Conservation (phyloP, 345 rosid species). For the Kernera saxatilis region DNA sequence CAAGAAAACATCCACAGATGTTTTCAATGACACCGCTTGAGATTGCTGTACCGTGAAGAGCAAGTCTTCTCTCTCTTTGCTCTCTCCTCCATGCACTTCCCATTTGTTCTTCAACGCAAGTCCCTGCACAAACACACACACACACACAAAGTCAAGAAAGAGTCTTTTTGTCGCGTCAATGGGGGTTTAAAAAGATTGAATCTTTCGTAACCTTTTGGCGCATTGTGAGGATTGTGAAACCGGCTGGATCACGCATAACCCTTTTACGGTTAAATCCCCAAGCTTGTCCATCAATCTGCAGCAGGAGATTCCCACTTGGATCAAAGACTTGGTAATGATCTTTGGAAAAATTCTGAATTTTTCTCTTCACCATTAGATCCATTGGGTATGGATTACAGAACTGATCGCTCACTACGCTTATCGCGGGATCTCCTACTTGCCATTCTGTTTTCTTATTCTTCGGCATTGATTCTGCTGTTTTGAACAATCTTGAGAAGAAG, state of each 20-base stretch:
- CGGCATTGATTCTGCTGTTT: conserved; percentile 18
- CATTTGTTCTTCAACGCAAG: conserved; percentile 44
- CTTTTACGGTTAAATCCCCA: conserved; percentile 54
- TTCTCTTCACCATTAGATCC: conserved; percentile 57
- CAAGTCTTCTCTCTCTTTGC: conserved; percentile 29
- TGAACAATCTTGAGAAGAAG: background rate
- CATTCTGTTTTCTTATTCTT: conserved; percentile 29
- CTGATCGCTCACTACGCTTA: conserved; percentile 49
- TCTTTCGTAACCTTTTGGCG: conserved; percentile 46
- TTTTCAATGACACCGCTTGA: conserved; percentile 51
- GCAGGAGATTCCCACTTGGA: conserved; percentile 54
- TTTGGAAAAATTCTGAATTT: conserved; percentile 39
- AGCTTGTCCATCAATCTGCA: conserved; percentile 56
- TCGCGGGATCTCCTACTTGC: conserved; percentile 37
- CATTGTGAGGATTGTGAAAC: conserved; percentile 59
- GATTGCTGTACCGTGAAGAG: conserved; percentile 46
- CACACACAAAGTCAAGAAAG: background rate
- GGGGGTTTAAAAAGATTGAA: background rate
- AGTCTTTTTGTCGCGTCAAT: background rate
- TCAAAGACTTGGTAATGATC: conserved; percentile 50
- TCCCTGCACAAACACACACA: conserved; percentile 20
- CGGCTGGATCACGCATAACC: conserved; percentile 57
- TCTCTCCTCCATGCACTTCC: conserved; percentile 56
- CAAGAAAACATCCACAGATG: conserved; percentile 49
- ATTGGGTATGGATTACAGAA: conserved; percentile 56